These are phyloP conservation scores for Paulownia fortunei DNA, from an alignment of 257 asterid genomes.

Conservation along the genomic window DNA sequence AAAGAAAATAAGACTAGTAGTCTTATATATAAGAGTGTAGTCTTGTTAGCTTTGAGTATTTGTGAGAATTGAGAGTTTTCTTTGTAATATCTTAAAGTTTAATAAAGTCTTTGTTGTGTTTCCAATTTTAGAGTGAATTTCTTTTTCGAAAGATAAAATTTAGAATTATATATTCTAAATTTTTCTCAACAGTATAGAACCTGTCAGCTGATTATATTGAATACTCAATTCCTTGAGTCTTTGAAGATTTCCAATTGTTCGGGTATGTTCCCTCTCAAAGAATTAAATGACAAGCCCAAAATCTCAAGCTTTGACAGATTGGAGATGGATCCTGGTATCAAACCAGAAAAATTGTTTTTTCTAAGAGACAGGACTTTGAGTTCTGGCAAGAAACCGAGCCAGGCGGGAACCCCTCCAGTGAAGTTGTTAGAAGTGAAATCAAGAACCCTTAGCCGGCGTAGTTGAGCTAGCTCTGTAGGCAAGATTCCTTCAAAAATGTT, in stretches of 20 bases:
- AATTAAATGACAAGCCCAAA: slow-evolving; percentile 22
- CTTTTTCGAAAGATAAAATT: too few species aligned
- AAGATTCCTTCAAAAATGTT: slow-evolving; percentile 25
- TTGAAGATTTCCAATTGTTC: slow-evolving; percentile 26
- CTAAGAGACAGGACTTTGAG: slow-evolving; percentile 25
- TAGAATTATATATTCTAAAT: too few species aligned
- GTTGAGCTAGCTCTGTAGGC: slow-evolving; percentile 14
- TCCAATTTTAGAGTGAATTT: too few species aligned
- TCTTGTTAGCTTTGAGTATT: too few species aligned
- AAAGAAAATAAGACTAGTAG: too few species aligned
- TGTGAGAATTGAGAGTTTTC: too few species aligned
- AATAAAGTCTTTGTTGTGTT: too few species aligned
- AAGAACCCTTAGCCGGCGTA: slow-evolving; percentile 19
- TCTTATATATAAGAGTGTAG: too few species aligned
- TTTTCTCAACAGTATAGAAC: too few species aligned
- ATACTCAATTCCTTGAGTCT: slow-evolving; percentile 12
- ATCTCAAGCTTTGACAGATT: slow-evolving; percentile 26
- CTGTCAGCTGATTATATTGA: slow-evolving; percentile 1
- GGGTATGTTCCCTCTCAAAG: slow-evolving; percentile 21
- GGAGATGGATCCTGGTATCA: slow-evolving; percentile 28
- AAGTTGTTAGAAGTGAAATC: slow-evolving; percentile 32
- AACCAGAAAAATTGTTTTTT: slow-evolving; percentile 28
- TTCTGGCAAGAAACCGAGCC: slow-evolving; percentile 20
- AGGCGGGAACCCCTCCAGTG: slow-evolving; percentile 24
- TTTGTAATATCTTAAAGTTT: too few species aligned